Evolutionary conservation across 257 asterid genomes (phyloP).

Genomic region (Solanum piurae): DNA sequence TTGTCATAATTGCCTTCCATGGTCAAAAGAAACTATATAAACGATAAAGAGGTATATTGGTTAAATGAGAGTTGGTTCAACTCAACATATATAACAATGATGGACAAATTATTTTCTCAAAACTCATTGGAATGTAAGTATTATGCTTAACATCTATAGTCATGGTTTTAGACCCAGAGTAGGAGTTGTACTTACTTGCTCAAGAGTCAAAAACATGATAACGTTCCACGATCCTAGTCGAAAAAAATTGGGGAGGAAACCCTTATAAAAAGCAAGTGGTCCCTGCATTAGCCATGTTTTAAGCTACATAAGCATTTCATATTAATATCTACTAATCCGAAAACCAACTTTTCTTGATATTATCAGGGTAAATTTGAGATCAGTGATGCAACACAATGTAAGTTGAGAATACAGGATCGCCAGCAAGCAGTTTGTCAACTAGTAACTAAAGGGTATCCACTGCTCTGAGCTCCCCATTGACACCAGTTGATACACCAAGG

Average conservation of each 20-base stretch:
- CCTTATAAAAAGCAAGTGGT: slow-evolving; percentile 68
- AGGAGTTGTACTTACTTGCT: slow-evolving; percentile 47
- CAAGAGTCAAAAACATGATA: slow-evolving; percentile 75
- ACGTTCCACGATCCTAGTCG: slow-evolving; percentile 86
- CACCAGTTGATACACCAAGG: background rate
- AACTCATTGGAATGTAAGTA: background rate
- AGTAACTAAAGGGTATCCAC: background rate
- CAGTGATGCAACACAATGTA: background rate
- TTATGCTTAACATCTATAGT: background rate
- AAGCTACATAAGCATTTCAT: background rate
- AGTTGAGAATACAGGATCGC: background rate
- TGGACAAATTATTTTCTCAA: background rate
- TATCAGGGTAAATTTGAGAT: background rate
- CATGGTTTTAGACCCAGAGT: background rate
- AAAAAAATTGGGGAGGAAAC: slow-evolving; percentile 69
- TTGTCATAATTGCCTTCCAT: too few species aligned
- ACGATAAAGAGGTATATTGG: background rate
- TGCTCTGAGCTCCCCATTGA: background rate
- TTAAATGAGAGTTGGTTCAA: background rate
- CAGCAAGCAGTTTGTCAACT: background rate
- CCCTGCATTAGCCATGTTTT: slow-evolving; percentile 39
- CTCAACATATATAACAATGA: background rate
- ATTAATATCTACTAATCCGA: background rate
- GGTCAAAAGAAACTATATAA: background rate
- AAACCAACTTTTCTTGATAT: background rate